These are phyloP conservation scores for Syzygium aqueum DNA, from an alignment of 345 rosid genomes.

Conservation along the genomic window DNA sequence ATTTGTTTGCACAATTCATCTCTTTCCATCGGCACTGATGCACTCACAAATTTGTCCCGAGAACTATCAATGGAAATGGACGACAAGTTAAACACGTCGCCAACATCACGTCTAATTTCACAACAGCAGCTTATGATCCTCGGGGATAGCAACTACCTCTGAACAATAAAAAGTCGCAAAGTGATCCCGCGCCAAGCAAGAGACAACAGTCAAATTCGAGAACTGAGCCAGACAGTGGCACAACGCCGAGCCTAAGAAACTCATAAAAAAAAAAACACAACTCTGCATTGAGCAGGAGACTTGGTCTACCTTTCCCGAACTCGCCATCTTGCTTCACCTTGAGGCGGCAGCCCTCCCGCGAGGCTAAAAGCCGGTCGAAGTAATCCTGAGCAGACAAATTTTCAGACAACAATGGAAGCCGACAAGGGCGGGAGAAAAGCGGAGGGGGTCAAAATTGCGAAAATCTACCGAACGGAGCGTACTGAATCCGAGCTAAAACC, in stretches of 20 bases:
- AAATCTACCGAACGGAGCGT: not conserved
- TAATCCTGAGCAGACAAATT: conserved; percentile 44
- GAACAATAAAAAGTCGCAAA: not conserved
- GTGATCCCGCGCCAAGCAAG: not conserved
- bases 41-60: not conserved
- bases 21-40: not conserved
- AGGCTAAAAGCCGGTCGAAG: conserved; percentile 43
- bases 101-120: not conserved
- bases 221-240: not conserved
- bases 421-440: not conserved
- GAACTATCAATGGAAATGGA: not conserved
- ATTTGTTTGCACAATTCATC: not conserved
- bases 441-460: not conserved
- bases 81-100: not conserved
- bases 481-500: not conserved
- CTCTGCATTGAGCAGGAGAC: not conserved
- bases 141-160: not conserved
- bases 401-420: not conserved
- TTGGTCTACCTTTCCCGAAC: conserved; percentile 44
- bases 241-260: not conserved
- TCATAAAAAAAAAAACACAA: not conserved
- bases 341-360: conserved; percentile 36
- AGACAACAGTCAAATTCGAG: not conserved
- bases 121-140: not conserved
- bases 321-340: conserved; percentile 34